Evolutionary conservation across 179 eudicot species (phyloP).

Genomic region (Gypsophila paniculata): DNA sequence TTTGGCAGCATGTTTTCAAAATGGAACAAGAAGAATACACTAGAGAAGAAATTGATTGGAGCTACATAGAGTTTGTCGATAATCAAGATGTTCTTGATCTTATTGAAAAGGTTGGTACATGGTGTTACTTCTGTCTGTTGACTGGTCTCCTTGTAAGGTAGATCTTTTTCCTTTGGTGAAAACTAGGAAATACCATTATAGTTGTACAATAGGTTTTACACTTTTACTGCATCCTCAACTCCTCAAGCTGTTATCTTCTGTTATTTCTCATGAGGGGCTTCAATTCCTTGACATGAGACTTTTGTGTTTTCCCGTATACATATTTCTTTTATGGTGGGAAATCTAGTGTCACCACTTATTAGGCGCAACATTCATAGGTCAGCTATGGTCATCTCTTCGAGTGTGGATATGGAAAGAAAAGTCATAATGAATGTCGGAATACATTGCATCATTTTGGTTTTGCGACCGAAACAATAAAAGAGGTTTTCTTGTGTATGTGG

Average conservation of each 20-base stretch:
- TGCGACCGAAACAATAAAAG: not conserved
- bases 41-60: conserved; percentile 92
- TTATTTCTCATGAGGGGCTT: not conserved
- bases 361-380: not conserved
- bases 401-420: not conserved
- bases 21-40: conserved; percentile 98
- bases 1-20: conserved; percentile 89
- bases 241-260: not conserved
- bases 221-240: not conserved
- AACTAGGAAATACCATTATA: not conserved
- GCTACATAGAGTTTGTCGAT: conserved; percentile 85
- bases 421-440: not conserved
- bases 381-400: not conserved
- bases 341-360: not conserved
- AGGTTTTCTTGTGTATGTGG: not conserved
- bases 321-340: not conserved
- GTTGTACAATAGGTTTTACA: not conserved
- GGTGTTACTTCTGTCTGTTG: conserved; percentile 4
- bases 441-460: not conserved
- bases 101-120: conserved; percentile 66
- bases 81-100: conserved; percentile 96
- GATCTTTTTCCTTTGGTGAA: not conserved
- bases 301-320: not conserved
- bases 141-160: not conserved
- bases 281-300: too few relatives aligned